These are phyloP conservation scores for Trichoderma brevicompactum DNA, from an alignment of 2,329 filamentous ascomycete genomes.

Conservation along the genomic window DNA sequence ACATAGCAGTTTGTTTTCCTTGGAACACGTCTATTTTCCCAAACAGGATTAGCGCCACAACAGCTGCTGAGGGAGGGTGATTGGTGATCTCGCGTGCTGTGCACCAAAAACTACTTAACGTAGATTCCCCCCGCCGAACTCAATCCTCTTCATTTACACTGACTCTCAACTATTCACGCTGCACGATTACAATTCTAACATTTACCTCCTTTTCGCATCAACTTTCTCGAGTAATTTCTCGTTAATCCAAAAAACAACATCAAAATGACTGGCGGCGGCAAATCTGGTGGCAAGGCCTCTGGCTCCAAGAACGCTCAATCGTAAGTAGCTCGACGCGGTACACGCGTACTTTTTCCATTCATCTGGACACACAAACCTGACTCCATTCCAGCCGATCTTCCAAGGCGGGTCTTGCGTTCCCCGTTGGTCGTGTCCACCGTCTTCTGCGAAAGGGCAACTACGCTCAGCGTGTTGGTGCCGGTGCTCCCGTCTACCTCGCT, in stretches of 20 bases:
- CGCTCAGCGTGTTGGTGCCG: constrained; percentile 98
- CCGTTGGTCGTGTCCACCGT: constrained; percentile 98
- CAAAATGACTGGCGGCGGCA: constrained; percentile 71
- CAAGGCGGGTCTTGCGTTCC: constrained; percentile 98
- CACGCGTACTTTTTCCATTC: background rate
- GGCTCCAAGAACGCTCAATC: constrained; percentile 99
- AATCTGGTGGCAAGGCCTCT: constrained; percentile 99
- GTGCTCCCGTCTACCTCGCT: constrained; percentile 95
- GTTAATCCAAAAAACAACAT: constrained; percentile 16
- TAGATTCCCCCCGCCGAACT: constrained; percentile 51
- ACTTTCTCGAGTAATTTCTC: constrained; percentile 25
- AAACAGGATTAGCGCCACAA: constrained; percentile 29
- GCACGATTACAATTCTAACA: constrained; percentile 41
- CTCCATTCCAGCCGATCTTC: constrained; percentile 77
- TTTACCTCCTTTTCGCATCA: constrained; percentile 30
- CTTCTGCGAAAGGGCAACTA: constrained; percentile 99
- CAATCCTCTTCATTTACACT: constrained; percentile 41
- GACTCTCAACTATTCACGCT: constrained; percentile 45
- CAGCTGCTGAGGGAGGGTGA: constrained; percentile 45
- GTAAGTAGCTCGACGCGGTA: constrained; percentile 63
- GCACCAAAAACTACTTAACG: constrained; percentile 63
- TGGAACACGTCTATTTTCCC: constrained; percentile 40
- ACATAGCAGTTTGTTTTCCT: constrained; percentile 37
- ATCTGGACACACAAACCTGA: constrained; percentile 5
- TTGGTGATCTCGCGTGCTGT: constrained; percentile 52